Evolutionary conservation across 2,329 filamentous ascomycete species (phyloP), one percentile per base, ranked within the genome.

Genomic region (Leptosphaerulina australis): DNA sequence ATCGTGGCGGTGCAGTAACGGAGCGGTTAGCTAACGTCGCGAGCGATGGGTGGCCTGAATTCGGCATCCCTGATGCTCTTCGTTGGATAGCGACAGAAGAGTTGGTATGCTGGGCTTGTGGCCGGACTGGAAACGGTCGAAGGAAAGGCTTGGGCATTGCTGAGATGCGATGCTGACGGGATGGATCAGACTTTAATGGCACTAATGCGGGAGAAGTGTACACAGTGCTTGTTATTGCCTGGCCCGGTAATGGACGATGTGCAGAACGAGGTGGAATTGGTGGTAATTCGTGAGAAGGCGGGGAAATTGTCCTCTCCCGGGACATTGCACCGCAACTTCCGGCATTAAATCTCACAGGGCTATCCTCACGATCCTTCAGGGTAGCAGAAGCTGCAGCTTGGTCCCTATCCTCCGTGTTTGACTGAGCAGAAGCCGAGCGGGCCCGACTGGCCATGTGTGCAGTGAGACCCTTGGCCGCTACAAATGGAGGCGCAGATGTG

Each of bases 61-160:
- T 53, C 7, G 58, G 49, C 20, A 53, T 35, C 3, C 69, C 56
- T 4, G 69, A 71, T 7, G 71, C 57, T 24, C 71, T 68, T 17
- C 70, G 63, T 7, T 67, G 60, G 5, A 68, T 49, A 10, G 68
- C 52, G 9, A 62, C 48, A 5, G 63, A 59, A 8, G 55, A 56
- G 43, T 67, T 65, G 9, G 58, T 38, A 30, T 67, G 63, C 39
- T 69, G 67, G 8, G 65, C 56, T 43, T 69, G 66, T 1, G 68
- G 64, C 4, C 70, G 60, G 4, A 74, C 63, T 4, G 71, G 71
- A 11, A 74, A 62, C 3, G 70, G 70, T 21, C 68, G 65, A 15
- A 73, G 52, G 34, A 70, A 71, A 11, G 70, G 69, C 49, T 73
- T 73, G 2, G 70, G 67, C 5, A 62, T 66, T 22, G 64, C 58